Evolutionary conservation across 2,329 filamentous ascomycete species (phyloP), one percentile per base, ranked within the genome.

Genomic region (Paecilomyces fulvus): DNA sequence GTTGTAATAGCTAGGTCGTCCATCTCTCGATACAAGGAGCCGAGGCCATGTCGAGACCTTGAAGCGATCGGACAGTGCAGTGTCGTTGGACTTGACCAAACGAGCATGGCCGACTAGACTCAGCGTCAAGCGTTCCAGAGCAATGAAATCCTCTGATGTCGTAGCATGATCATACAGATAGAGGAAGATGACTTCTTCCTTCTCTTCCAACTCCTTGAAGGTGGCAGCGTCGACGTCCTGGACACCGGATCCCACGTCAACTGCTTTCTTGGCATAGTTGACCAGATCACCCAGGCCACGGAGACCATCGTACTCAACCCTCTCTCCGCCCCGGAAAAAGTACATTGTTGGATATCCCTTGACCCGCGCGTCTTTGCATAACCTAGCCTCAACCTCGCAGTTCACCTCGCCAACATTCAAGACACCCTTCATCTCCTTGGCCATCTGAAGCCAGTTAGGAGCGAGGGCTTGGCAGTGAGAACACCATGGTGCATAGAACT

Each of bases 101-200:
- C 89, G 94, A 28, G 90, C 94, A 68, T 90, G 91, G 30, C 92
- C 94, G 58, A 99, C 90, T 56, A 99, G 81, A 71, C 85, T 92
- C 55, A 97, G 80, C 14, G 90, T 90, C 30, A 99, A 77, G 43
- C 91, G 85, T 60, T 97, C 90, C 49, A 99, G 78, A 21, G 92
- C 92, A 64, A 82, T 80, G 67, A 99, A 96, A 69, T 99, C 94
- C 74, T 99, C 94, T 49, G 80, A 86, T 0, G 91, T 95, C 1
- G 92, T 96, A 11, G 94, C 94, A 64, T 95, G 86, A 69, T 99
- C 94, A 73, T 96, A 99, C 73, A 97, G 95, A 77, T 97, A 99
- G 63, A 96, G 77, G 73, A 99, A 99, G 55, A 97, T 87, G 59
- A 99, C 94, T 59, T 97, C 92, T 65, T 97, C 90, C 60, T 88